Evolutionary conservation across 306 rosid genomes (phyloP), one percentile per base, ranked within the genome.

Genomic region (Leucaena leucocephala): DNA sequence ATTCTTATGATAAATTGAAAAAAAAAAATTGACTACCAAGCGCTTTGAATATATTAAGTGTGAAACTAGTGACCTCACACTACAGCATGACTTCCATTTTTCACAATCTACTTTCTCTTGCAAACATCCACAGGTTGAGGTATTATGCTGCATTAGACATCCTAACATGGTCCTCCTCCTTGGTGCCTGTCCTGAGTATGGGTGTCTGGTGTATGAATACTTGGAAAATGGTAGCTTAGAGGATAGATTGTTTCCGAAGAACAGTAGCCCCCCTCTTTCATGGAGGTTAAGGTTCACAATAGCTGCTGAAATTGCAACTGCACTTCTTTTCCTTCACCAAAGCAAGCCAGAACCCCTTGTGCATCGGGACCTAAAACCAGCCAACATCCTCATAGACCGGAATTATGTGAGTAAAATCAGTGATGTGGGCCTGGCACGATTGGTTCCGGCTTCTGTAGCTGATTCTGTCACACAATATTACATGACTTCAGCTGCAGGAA

Each of bases 81-180:
- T 64, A 64, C 16, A 46, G 38, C 43, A 43, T 75, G 40, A 14
- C 16, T 58, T 61, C 76, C 75, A 58, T 49, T 61, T 72, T 46
- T 77, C 42, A 77, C 50, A 43, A 22, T 43, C 69, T 71, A 40
- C 12, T 58, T 74, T 76, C 80, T 72, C 66, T 9, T 71, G 8
- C 22, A 48, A 19, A 17, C 69, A 78, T 72, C 73, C 72, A 68
- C 76, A 95, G 99, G 88, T 96, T 84, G 99, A 96, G 84, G 96
- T 96, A 45, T 89, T 96, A 44, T 76, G 97, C 89, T 72, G 86
- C 83, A 91, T 93, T 27, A 86, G 97, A 82, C 97, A 96, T 85
- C 99, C 99, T 5, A 83, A 96, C 88, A 89, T 96, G 98, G 99
- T 96, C 39, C 99, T 95, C 75, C 94, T 95, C 82, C 91, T 95